phyloP scores from a whole-genome alignment of 2,329 filamentous ascomycete species.

The Monosporascus sp. region DNA sequence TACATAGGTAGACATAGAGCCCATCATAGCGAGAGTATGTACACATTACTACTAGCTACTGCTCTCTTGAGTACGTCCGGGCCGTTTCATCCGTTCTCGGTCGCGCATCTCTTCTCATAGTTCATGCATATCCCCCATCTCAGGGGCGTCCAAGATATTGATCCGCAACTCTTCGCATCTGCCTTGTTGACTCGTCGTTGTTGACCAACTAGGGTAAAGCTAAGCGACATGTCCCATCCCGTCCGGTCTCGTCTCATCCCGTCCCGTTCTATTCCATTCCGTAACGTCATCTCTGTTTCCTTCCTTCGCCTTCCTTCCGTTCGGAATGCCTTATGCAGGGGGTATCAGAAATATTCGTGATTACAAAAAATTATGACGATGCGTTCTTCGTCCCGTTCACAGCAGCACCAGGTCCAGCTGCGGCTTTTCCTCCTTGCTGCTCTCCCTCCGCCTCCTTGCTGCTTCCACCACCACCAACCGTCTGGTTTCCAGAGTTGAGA shows the following conservation, averaged over 20 bases:
- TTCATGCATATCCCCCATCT: too few species aligned
- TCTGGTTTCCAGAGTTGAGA: conserved; percentile 16
- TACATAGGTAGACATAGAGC: too few species aligned
- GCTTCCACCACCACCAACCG: neutral
- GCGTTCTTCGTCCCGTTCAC: too few species aligned
- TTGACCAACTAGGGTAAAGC: neutral
- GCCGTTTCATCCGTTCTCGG: too few species aligned
- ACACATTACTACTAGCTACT: too few species aligned
- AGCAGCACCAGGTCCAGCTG: too few species aligned
- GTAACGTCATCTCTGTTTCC: neutral
- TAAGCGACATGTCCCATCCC: neutral
- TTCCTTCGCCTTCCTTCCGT: neutral
- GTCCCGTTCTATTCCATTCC: conserved; percentile 3
- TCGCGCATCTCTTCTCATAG: too few species aligned
- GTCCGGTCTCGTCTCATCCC: neutral
- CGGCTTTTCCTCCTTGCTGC: neutral
- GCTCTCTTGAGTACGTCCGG: too few species aligned
- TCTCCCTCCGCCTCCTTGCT: neutral
- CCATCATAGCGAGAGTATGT: too few species aligned
- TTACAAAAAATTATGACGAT: too few species aligned
- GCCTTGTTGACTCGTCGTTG: neutral
- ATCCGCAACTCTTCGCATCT: neutral
- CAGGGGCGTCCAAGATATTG: too few species aligned
- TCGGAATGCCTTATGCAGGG: neutral
- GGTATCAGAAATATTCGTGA: too few species aligned